Evolutionary conservation across 805 yeast species (phyloP).

Genomic region (Zygotorulaspora florentina): DNA sequence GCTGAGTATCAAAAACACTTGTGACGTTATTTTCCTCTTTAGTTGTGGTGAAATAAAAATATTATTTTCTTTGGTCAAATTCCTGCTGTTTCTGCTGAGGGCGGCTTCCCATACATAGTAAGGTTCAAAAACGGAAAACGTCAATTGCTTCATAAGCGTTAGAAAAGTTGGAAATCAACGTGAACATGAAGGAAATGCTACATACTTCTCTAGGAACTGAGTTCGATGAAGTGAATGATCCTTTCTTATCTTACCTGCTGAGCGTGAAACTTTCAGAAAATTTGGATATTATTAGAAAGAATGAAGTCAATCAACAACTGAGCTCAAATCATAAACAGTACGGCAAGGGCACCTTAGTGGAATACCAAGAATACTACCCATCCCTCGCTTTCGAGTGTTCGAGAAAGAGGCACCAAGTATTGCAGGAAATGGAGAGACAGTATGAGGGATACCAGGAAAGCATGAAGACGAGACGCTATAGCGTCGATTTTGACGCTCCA

Average conservation of each 20-base stretch:
- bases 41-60: too few species aligned
- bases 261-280: constrained; percentile 22
- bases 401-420: constrained; percentile 6
- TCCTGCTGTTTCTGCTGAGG: too few species aligned
- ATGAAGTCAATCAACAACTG: constrained; percentile 12
- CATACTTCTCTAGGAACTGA: not conserved
- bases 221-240: constrained; percentile 16
- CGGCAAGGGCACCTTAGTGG: constrained; percentile 2
- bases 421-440: constrained; percentile 10
- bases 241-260: constrained; percentile 18
- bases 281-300: constrained; percentile 15
- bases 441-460: constrained; percentile 18
- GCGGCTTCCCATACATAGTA: too few species aligned
- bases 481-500: constrained; percentile 31
- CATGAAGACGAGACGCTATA: constrained; percentile 23
- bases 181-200: too few species aligned
- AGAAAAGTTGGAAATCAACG: too few species aligned
- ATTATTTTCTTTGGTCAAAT: too few species aligned
- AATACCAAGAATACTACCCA: constrained; percentile 14
- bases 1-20: too few species aligned
- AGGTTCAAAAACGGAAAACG: too few species aligned
- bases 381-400: constrained; percentile 13
- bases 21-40: too few species aligned
- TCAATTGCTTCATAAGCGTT: too few species aligned
- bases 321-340: constrained; percentile 2